Base-by-base conservation (phyloP, 1,284 basidiomycete genomes). In the Salmacisia buchloeana region DNA sequence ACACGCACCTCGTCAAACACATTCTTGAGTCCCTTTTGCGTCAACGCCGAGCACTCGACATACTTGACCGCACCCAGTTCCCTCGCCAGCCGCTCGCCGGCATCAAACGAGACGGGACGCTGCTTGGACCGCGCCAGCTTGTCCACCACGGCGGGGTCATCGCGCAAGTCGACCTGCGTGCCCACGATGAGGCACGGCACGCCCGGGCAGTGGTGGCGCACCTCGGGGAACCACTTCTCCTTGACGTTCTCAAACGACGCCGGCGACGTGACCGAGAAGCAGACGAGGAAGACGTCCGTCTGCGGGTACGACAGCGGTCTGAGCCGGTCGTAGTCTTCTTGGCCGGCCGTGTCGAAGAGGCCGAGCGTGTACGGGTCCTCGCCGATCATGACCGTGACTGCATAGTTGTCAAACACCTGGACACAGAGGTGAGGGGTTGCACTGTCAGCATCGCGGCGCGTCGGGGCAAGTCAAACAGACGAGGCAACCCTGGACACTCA, bases 211-310 rank as follows among this genome's bases (percentile, higher is more conserved):
- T 99, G 94, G 82, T 98, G 94, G 81, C 94, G 93, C 59, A 98
- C 94, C 84, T 99, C 96, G 31, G 94, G 96, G 86, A 97, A 97
- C 94, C 94, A 99, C 82, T 99, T 99, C 83, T 98, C 94, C 86
- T 96, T 97, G 77, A 99, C 94, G 89, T 99, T 98, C 83, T 99
- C 94, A 80, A 97, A 99, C 60, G 93, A 97, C 39, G 96, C 94
- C 4, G 94, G 96, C 27, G 91, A 94, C 35, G 94, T 97, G 72
- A 99, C 96, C 79, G 91, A 94, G 85, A 97, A 99, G 84, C 94
- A 99, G 73, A 99, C 94, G 63, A 99, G 86, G 86, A 99, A 98
- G 63, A 98, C 94, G 79, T 99, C 96, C 70, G 94, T 99, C 84
- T 98, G 94, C 29, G 94, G 94, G 85, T 99, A 99, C 79, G 94